Conservation (phyloP, 75 land plant species). For the Cupressus sempervirens region DNA sequence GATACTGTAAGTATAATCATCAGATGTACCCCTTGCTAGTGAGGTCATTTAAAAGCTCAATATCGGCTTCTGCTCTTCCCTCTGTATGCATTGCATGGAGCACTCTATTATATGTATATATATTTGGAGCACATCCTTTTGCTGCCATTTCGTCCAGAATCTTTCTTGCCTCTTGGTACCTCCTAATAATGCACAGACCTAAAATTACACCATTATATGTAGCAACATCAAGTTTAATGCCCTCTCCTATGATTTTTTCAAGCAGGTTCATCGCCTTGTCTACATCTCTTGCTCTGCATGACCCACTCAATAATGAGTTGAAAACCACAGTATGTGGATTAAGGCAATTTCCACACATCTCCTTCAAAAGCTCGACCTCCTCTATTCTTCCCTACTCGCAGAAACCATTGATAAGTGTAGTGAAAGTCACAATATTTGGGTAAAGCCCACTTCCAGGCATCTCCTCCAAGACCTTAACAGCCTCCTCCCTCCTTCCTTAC, state of each 20-base stretch:
- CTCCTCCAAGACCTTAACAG: constrained; percentile 33
- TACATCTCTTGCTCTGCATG: too few species aligned
- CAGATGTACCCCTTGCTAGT: constrained; percentile 39
- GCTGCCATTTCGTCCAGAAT: constrained; percentile 44
- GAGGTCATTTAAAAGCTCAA: constrained; percentile 57
- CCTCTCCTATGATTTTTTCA: constrained; percentile 45
- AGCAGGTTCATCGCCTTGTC: constrained; percentile 43
- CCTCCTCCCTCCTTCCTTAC: constrained; percentile 40
- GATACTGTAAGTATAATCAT: constrained; percentile 42
- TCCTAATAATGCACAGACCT: constrained; percentile 36
- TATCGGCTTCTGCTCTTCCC: constrained; percentile 30
- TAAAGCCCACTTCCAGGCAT: constrained; percentile 48
- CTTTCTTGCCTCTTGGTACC: constrained; percentile 40
- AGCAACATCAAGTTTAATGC: constrained; percentile 45
- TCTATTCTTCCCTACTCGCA: constrained; percentile 43
- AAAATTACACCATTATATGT: constrained; percentile 52
- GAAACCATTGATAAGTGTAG: constrained; percentile 30
- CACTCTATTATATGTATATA: constrained; percentile 44
- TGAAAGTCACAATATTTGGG: constrained; percentile 50
- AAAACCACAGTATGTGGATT: constrained; percentile 43
- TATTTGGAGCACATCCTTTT: constrained; percentile 47
- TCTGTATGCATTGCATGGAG: constrained; percentile 43
- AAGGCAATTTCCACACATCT: constrained; percentile 37
- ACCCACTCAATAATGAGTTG: too few species aligned
- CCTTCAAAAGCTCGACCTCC: constrained; percentile 39